Evolutionary conservation across 768 basidiomycete species (phyloP), one percentile per base, ranked within the genome.

Genomic region (Cantharellus cinnabarinus): DNA sequence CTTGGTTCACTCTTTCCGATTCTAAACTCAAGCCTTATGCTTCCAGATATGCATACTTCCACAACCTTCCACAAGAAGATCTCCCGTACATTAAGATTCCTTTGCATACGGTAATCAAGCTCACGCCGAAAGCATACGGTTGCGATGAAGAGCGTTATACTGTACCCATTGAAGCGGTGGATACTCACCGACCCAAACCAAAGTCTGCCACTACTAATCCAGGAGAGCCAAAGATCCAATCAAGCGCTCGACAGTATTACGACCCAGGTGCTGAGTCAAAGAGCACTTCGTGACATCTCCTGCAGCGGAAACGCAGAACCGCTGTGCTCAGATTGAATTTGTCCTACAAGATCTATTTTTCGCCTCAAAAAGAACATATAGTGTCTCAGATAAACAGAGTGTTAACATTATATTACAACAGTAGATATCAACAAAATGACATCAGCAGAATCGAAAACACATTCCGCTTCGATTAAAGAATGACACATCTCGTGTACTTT

Each of bases 11-110:
- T 41, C 48, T 56, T 61, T 57, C 60, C 56, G 7, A 3, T 56
- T 53, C 40, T 40, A 40, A 34, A 1, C 20, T 42, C 34, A 29
- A n/a, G 38, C 50, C 20, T 5, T 38, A 10, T 29, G 41, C 37
- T 7, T 37, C 29, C 66, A 91, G 88, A 68, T 98, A 99, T 66
- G 94, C 94, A 15, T 99, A 99, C 73, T 98, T 98, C 73, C 85
- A 89, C 69, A 79, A 93, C 65, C 72, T 94, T 34, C 79, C 87
- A 0, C 95, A 95, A 69, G 87, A 78, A 34, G 91, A 98, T 67
- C 76, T 99, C 41, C 95, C 95, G 1, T 99, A 99, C 68, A 88
- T 98, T 75, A 94, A 93, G 73, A 91, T 97, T 52, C 91, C 91
- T 0, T 70, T 94, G 59, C 95, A 99, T 68, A 99, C 94, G 0